These are phyloP conservation scores for Psilocybe cubensis DNA, from an alignment of 768 basidiomycete species.

Conservation along the genomic window DNA sequence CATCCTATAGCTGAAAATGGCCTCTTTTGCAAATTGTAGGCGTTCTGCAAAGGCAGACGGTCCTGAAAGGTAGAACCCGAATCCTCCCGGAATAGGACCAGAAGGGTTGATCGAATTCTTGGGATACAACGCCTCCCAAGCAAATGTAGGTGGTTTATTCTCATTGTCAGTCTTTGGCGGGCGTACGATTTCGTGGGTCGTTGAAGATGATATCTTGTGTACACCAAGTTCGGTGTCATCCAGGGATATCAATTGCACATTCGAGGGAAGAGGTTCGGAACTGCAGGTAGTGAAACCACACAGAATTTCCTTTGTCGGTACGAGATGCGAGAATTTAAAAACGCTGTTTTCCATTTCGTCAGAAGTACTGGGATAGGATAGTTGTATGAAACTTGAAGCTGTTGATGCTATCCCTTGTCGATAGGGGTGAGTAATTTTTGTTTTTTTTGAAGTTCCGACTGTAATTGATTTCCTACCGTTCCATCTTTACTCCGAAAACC, in stretches of 20 bases:
- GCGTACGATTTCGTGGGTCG: conserved; percentile 33
- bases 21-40: conserved; percentile 52
- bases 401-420: no score
- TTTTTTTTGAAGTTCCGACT: no score
- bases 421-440: no score
- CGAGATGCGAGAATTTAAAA: conserved; percentile 8
- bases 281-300: conserved; percentile 47
- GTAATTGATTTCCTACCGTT: no score
- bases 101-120: conserved; percentile 64
- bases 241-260: conserved; percentile 33
- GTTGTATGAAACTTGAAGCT: no score
- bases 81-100: conserved; percentile 57
- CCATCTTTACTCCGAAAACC: no score
- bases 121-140: conserved; percentile 69
- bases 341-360: neutral
- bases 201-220: conserved; percentile 46
- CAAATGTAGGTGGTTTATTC: conserved; percentile 18
- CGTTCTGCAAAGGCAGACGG: conserved; percentile 43
- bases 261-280: conserved; percentile 18
- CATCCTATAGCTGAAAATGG: conserved; percentile 65
- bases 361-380: neutral
- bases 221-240: conserved; percentile 51
- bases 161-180: conserved; percentile 25
- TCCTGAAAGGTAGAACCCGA: conserved; percentile 71
- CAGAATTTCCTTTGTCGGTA: conserved; percentile 32